Base-by-base conservation (phyloP, 768 basidiomycete genomes). In the Filobasidium floriforme region DNA sequence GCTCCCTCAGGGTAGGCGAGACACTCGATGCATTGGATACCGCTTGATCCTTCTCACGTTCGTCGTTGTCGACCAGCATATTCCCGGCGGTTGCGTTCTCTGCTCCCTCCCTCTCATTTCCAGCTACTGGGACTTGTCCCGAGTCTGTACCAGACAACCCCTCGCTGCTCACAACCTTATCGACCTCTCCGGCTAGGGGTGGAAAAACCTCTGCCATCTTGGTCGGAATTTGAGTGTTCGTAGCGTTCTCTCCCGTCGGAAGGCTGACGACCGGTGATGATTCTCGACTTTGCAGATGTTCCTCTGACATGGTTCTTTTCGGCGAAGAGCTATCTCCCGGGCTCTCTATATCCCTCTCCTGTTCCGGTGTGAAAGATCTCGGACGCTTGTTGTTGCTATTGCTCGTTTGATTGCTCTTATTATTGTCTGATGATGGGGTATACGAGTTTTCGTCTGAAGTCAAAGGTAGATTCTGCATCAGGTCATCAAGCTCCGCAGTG, bases 241-340 rank as follows among this genome's bases (percentile, higher is more conserved):
- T 46, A 9, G 59, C 12, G 14, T 65, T 40, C 9, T 28, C 41
- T 24, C 64, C 64, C 14, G 44, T 60, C 32, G 64, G 29, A 15
- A 65, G 18, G 59, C 44, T 65, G 28, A 65, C 64, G 41, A 65
- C 44, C 37, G 64, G 64, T 19, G 64, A 65, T 26, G 59, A 57
- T 41, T 62, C 32, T 46, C 66, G 51, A 49, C 41, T 61, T n/a
- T 62, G 43, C 12, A 67, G 51, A 41, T 67, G 49, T 37, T 67
- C 66, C 44, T 67, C 66, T 24, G 66, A 67, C 66, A 67, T 67
- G 22, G 66, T 61, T 12, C 66, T 32, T 59, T 67, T 67, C 41
- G 66, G 66, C 9, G 32, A 37, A 37, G 32, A 37, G 32, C 32
- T 37, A 37, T 37, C 9, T 37, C 32, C 32, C 3, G 32, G 32